A percentile compares a stretch with the other conserved stretches of the same genome.
Conservation (phyloP, 805 yeast genomes). For the Pichia eremophila region DNA sequence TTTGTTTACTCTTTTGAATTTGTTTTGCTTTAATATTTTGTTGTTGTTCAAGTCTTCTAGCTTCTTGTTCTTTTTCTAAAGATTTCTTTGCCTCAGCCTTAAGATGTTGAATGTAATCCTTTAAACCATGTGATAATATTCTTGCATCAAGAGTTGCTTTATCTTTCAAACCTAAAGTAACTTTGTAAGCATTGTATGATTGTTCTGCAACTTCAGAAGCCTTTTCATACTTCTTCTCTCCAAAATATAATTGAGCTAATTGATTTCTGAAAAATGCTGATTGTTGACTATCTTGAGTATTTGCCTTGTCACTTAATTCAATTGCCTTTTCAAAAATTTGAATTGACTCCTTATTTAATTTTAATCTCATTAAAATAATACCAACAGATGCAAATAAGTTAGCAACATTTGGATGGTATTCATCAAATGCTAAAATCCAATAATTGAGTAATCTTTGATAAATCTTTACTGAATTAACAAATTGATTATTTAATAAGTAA, state of each 20-base stretch:
- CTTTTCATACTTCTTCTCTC: slow-evolving; percentile 39
- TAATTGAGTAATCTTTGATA: slow-evolving; percentile 50
- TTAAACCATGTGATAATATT: slow-evolving; percentile 53
- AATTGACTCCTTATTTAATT: slow-evolving; percentile 38
- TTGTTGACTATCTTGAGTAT: slow-evolving; percentile 52
- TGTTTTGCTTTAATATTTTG: slow-evolving; percentile 18
- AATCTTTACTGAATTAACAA: slow-evolving; percentile 52
- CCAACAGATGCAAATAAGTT: slow-evolving; percentile 56
- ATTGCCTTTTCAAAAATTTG: slow-evolving; percentile 46
- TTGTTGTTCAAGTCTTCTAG: slow-evolving; percentile 14
- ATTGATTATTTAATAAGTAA: slow-evolving; percentile 54
- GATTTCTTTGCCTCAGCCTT: slow-evolving; percentile 12
- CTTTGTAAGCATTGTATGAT: slow-evolving; percentile 49
- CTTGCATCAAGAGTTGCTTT: slow-evolving; percentile 56
- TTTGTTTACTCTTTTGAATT: slow-evolving; percentile 25
- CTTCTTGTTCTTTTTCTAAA: slow-evolving; percentile 16
- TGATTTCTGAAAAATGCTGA: slow-evolving; percentile 64
- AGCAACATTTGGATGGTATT: slow-evolving; percentile 60
- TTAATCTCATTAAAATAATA: slow-evolving; percentile 44
- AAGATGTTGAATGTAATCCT: slow-evolving; percentile 32
- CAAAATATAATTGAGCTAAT: slow-evolving; percentile 50
- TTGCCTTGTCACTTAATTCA: slow-evolving; percentile 38
- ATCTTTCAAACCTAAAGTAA: slow-evolving; percentile 59
- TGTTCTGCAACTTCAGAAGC: slow-evolving; percentile 48
- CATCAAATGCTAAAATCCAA: slow-evolving; percentile 51